These are phyloP conservation scores for Ophiostoma quercus DNA, from an alignment of 2,329 filamentous ascomycete species.

Conservation along the genomic window DNA sequence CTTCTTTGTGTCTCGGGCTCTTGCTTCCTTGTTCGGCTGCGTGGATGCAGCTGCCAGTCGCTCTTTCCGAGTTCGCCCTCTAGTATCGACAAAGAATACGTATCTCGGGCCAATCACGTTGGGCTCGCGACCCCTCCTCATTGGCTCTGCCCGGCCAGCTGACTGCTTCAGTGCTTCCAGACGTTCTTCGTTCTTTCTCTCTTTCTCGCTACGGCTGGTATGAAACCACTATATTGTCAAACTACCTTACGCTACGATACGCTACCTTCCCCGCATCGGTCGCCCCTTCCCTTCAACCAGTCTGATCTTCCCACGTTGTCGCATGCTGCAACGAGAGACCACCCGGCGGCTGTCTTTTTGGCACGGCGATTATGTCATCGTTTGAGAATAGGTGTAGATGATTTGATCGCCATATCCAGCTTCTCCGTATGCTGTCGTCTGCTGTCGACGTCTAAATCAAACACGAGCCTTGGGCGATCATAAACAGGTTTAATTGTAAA, in stretches of 20 bases:
- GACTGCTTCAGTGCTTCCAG: neutral
- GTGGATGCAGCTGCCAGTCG: constrained; percentile 5
- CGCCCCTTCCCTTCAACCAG: constrained; percentile 29
- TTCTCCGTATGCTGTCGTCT: neutral
- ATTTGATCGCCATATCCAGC: constrained; percentile 2
- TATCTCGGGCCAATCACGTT: constrained; percentile 26
- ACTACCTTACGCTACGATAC: neutral
- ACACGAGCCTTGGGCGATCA: constrained; percentile 1
- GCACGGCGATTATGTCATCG: constrained; percentile 20
- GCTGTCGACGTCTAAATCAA: constrained; percentile 3
- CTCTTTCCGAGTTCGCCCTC: constrained; percentile 3
- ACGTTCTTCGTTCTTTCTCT: neutral
- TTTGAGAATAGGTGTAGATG: neutral
- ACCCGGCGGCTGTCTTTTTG: constrained; percentile 14
- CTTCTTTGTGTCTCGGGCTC: constrained; percentile 5
- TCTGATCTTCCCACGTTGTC: constrained; percentile 39
- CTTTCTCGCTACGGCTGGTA: neutral
- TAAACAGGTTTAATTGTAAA: neutral
- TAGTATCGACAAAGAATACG: neutral
- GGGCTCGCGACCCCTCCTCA: constrained; percentile 20
- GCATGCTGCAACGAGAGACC: constrained; percentile 32
- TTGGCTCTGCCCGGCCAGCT: constrained; percentile 20
- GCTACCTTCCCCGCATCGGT: constrained; percentile 8
- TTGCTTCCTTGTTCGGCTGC: neutral
- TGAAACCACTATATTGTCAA: neutral